These are phyloP conservation scores for Copromyces sp. DNA, from an alignment of 495 filamentous ascomycete genomes.

Conservation along the genomic window DNA sequence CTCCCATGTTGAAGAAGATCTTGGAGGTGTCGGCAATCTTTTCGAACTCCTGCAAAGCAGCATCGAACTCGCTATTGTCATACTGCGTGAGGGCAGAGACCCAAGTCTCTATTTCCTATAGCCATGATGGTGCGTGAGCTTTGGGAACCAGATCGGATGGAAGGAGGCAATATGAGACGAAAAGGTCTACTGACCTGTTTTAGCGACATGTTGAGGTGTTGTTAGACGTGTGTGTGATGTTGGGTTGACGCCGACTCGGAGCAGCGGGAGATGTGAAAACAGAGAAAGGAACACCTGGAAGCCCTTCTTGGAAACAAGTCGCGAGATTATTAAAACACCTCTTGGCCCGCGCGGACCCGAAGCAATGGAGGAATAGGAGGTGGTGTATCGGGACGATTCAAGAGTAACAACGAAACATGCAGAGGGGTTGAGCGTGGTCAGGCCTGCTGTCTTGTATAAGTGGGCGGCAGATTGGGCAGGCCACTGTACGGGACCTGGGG, in stretches of 20 bases:
- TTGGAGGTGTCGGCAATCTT: constrained; percentile 91
- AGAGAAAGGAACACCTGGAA: not conserved
- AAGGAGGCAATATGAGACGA: not conserved
- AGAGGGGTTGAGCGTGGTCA: constrained; percentile 19
- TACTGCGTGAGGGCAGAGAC: constrained; percentile 84
- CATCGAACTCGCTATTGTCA: constrained; percentile 93
- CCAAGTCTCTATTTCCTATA: constrained; percentile 98
- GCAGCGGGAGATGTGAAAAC: not conserved
- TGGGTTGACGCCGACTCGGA: not conserved
- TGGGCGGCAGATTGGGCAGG: constrained; percentile 5
- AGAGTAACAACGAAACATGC: constrained; percentile 1
- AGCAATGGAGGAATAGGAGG: constrained; percentile 14
- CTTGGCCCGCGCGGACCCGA: not conserved
- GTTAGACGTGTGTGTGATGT: not conserved
- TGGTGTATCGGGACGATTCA: constrained; percentile 8
- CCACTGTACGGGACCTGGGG: not conserved
- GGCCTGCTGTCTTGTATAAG: constrained; percentile 8
- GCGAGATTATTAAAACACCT: not conserved
- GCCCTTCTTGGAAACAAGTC: not conserved
- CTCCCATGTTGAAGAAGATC: constrained; percentile 97
- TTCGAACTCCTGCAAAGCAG: constrained; percentile 70
- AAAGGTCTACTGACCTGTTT: constrained; percentile 51
- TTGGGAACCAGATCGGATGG: not conserved
- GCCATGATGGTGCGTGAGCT: constrained; percentile 9
- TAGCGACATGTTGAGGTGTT: constrained; percentile 49